phyloP scores from a whole-genome alignment of 2,329 filamentous ascomycete species.

The Karstenula rhodostoma region DNA sequence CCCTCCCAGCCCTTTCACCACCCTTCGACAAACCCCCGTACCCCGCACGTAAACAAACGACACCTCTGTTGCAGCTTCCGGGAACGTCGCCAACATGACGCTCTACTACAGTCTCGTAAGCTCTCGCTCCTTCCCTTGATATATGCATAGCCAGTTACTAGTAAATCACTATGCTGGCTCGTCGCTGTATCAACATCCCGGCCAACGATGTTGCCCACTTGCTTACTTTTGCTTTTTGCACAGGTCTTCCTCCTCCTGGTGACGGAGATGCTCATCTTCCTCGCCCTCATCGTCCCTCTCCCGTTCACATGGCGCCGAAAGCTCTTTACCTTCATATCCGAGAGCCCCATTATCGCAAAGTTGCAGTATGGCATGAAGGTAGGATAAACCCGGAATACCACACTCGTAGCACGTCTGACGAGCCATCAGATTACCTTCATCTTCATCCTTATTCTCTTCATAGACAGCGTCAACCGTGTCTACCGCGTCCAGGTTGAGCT shows the following conservation, averaged over 20 bases:
- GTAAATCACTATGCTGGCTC: constrained; percentile 16
- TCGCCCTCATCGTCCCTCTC: constrained; percentile 82
- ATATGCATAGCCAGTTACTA: neutral
- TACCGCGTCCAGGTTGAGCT: constrained; percentile 96
- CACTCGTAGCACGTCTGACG: constrained; percentile 21
- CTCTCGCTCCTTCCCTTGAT: constrained; percentile 2
- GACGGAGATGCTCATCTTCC: constrained; percentile 82
- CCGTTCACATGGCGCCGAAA: constrained; percentile 86
- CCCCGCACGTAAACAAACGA: constrained; percentile 34
- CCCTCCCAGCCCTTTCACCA: constrained; percentile 25
- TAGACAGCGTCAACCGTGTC: constrained; percentile 95
- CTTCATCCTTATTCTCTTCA: constrained; percentile 97
- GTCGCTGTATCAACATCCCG: constrained; percentile 6
- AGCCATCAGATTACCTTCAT: constrained; percentile 84
- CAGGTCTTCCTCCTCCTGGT: constrained; percentile 86
- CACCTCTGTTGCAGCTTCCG: constrained; percentile 20
- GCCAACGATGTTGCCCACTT: constrained; percentile 26
- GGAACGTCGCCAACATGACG: constrained; percentile 64
- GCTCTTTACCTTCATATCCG: constrained; percentile 96
- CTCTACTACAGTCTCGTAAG: constrained; percentile 74
- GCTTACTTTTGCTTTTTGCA: constrained; percentile 35
- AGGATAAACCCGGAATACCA: constrained; percentile 21
- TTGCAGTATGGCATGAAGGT: constrained; percentile 96
- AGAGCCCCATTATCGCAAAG: constrained; percentile 85
- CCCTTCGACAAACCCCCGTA: constrained; percentile 20